These are phyloP conservation scores for Cucumis melo DNA, from an alignment of 306 rosid species.

Conservation along the genomic window DNA sequence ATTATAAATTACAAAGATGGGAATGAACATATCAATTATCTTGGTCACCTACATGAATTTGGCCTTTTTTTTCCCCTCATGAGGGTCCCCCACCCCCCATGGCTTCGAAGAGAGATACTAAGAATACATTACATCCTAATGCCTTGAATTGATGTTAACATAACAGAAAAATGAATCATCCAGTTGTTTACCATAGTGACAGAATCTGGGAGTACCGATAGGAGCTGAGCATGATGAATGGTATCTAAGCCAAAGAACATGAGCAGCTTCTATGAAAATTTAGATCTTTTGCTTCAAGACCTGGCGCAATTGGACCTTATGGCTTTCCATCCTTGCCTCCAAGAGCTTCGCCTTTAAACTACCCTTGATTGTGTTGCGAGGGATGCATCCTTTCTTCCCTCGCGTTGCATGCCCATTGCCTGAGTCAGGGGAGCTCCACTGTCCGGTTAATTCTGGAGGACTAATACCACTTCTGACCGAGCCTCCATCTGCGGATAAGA, in stretches of 20 bases:
- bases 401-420: conserved; percentile 32
- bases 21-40: not conserved
- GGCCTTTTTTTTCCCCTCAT: too few relatives aligned
- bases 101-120: conserved; percentile 2
- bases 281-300: conserved; percentile 81
- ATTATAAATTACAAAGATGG: conserved; percentile 3
- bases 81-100: not conserved
- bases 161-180: not conserved
- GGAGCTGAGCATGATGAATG: not conserved
- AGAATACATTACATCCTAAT: not conserved
- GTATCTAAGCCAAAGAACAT: not conserved
- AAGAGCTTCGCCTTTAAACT: conserved; percentile 76
- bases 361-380: conserved; percentile 49
- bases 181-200: not conserved
- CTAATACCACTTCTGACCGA: conserved; percentile 37
- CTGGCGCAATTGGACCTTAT: conserved; percentile 75
- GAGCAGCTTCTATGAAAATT: not conserved
- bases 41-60: not conserved
- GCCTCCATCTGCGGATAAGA: conserved; percentile 58
- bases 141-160: not conserved
- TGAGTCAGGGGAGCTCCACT: conserved; percentile 70
- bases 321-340: conserved; percentile 89
- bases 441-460: conserved; percentile 59
- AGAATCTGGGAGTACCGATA: not conserved
- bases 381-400: conserved; percentile 84